Evolutionary conservation across 2,329 filamentous ascomycete species (phyloP), one percentile per base, ranked within the genome.

Genomic region (Trichophyton mentagrophytes): DNA sequence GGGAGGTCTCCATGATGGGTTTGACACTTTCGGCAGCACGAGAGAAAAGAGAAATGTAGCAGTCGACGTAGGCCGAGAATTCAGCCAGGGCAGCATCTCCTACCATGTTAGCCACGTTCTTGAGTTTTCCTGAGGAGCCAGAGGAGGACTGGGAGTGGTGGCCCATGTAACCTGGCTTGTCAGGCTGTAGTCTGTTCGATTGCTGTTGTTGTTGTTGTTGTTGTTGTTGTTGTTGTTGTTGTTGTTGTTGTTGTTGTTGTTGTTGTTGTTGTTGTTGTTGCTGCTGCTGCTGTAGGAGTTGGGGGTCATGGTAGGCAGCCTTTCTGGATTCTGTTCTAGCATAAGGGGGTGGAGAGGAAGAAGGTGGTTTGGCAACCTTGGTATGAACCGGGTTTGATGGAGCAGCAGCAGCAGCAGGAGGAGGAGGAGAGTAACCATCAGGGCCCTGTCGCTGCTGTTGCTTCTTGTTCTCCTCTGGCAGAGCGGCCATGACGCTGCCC

Each of bases 11-110:
- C 60, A 82, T 79, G 3, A 90, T 70, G 0, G 88, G 84, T 64
- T 83, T 85, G 33, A 86, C 78, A 36, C 85, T 82, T 71, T 95
- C 89, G 0, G 90, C 86, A 61, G 91, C 88, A 49, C 92, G 73
- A 42, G 84, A 80, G 69, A 95, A 95, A 2, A 93, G 79, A 65
- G 87, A 85, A 63, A 83, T 85, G 66, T 93, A 81, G 69, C 91
- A 88, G 20, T 80, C 82, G 2, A 88, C 87, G 27, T 90, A 85
- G 4, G 76, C 71, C 2, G 84, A 82, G 69, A 96, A 95, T 11
- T 85, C 82, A 6, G 80, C 74, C 57, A 91, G 79, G 0, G 89
- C 86, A 60, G 85, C 83, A 57, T 88, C 85, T 2, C 77, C 77
- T n/a, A 81, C 76, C 3, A 79, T 74, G 60, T 69, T 72, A 17